phyloP scores from a whole-genome alignment of 2,329 filamentous ascomycete genomes.

The Colletotrichum navitas region DNA sequence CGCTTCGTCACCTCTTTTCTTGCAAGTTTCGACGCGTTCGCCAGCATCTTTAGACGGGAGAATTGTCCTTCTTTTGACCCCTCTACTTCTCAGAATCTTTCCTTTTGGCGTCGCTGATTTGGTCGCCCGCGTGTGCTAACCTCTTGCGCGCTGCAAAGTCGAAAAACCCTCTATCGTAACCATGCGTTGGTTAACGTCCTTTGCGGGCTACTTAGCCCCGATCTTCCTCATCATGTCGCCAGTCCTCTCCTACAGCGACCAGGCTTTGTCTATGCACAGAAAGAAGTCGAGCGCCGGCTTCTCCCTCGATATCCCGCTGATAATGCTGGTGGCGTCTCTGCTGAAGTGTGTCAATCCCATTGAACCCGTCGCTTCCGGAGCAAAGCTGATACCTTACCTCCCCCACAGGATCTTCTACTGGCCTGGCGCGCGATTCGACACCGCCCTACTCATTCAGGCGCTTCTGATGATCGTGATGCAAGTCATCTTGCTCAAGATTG shows the following conservation, averaged over 20 bases:
- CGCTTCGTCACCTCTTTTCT: slow-evolving; percentile 37
- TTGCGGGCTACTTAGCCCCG: slow-evolving; percentile 71
- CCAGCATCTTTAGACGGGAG: slow-evolving; percentile 1
- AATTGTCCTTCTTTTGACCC: not conserved
- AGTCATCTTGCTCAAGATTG: slow-evolving; percentile 73
- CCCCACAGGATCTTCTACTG: slow-evolving; percentile 75
- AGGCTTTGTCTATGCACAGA: slow-evolving; percentile 74
- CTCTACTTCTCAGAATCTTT: not conserved
- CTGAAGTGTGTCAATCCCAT: slow-evolving; percentile 62
- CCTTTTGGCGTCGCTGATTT: not conserved
- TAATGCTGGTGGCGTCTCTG: slow-evolving; percentile 78
- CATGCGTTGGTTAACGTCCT: slow-evolving; percentile 38
- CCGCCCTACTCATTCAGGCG: slow-evolving; percentile 72
- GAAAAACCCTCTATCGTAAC: slow-evolving; percentile 3
- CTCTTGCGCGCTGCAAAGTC: slow-evolving; percentile 6
- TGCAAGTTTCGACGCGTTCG: slow-evolving; percentile 30
- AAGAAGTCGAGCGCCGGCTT: slow-evolving; percentile 75
- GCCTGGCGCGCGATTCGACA: slow-evolving; percentile 74
- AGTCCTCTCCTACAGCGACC: slow-evolving; percentile 74
- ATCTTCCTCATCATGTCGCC: slow-evolving; percentile 74
- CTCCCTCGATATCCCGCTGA: slow-evolving; percentile 78
- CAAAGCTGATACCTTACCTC: slow-evolving; percentile 28
- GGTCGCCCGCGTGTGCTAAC: slow-evolving; percentile 1
- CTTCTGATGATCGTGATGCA: slow-evolving; percentile 76
- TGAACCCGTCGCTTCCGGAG: slow-evolving; percentile 10